A percentile compares a stretch with the other conserved stretches of the same genome.
phyloP scores from a whole-genome alignment of 139 green algal species.

The Chlorella sp. region DNA sequence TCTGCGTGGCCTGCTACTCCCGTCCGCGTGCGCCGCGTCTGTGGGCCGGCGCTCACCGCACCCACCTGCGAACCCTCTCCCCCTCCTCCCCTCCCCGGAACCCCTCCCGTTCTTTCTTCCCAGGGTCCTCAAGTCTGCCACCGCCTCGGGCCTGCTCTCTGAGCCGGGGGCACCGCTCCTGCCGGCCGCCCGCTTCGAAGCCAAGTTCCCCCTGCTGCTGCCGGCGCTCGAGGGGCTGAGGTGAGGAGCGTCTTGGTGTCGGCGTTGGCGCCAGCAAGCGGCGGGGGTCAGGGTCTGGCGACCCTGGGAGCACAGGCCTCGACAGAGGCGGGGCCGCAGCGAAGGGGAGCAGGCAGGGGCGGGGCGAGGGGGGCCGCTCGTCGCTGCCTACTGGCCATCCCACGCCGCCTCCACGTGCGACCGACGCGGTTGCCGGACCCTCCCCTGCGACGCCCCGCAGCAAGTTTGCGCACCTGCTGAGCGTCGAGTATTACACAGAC shows the following conservation, averaged over 20 bases:
- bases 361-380: no score
- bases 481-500: conserved; percentile 82
- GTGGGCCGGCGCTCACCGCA: not conserved
- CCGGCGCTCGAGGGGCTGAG: conserved; percentile 62
- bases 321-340: no score
- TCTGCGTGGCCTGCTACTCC: not conserved
- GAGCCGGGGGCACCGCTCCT: not conserved
- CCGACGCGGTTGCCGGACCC: not conserved
- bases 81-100: not conserved
- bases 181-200: not conserved
- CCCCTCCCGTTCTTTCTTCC: not conserved
- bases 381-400: not conserved
- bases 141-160: not conserved
- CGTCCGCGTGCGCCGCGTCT: not conserved
- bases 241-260: not conserved
- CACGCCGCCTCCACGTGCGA: not conserved
- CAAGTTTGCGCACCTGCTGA: not conserved
- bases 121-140: not conserved
- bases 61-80: not conserved
- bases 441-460: not conserved
- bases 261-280: no score
- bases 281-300: not conserved
- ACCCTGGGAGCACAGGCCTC: not conserved
- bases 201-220: conserved; percentile 70
- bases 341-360: not conserved